A percentile compares a stretch with the other conserved stretches of the same genome.
Evolutionary conservation across 441 rosid genomes (phyloP).

Genomic region (Arabidopsis hybrid): DNA sequence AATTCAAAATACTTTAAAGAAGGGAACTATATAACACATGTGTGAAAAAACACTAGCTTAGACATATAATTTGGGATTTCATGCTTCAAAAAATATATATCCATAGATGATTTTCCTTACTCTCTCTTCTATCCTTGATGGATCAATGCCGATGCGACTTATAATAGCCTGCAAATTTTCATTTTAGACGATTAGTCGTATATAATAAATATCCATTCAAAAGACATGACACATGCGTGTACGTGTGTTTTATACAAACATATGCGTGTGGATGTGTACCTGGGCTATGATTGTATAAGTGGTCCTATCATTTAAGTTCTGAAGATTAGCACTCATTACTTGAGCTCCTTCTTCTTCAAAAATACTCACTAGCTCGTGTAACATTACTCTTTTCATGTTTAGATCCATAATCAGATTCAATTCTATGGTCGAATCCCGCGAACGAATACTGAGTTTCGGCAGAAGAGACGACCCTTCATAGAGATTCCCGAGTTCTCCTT

Average conservation of each 20-base stretch:
- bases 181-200: no score
- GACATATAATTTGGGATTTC: background rate
- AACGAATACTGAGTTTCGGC: slow-evolving; percentile 33
- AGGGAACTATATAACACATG: slow-evolving; percentile 1
- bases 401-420: slow-evolving; percentile 38
- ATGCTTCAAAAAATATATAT: background rate
- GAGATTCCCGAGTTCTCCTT: background rate
- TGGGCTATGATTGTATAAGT: slow-evolving; percentile 40
- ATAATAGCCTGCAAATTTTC: slow-evolving; percentile 45
- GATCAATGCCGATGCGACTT: slow-evolving; percentile 48
- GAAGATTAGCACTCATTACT: slow-evolving; percentile 37
- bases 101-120: slow-evolving; percentile 34
- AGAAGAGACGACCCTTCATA: slow-evolving; percentile 10
- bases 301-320: slow-evolving; percentile 35
- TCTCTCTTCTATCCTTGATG: slow-evolving; percentile 46
- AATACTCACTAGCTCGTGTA: slow-evolving; percentile 43
- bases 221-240: background rate
- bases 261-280: slow-evolving; percentile 34
- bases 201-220: background rate
- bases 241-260: background rate
- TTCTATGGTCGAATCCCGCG: slow-evolving; percentile 38
- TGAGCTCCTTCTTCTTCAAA: slow-evolving; percentile 55
- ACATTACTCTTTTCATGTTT: slow-evolving; percentile 39
- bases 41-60: background rate
- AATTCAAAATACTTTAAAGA: background rate